A percentile compares a stretch with the other conserved stretches of the same genome.
Evolutionary conservation across 352 stramenopile species (phyloP).

Genomic region (Globisporangium middletonii): DNA sequence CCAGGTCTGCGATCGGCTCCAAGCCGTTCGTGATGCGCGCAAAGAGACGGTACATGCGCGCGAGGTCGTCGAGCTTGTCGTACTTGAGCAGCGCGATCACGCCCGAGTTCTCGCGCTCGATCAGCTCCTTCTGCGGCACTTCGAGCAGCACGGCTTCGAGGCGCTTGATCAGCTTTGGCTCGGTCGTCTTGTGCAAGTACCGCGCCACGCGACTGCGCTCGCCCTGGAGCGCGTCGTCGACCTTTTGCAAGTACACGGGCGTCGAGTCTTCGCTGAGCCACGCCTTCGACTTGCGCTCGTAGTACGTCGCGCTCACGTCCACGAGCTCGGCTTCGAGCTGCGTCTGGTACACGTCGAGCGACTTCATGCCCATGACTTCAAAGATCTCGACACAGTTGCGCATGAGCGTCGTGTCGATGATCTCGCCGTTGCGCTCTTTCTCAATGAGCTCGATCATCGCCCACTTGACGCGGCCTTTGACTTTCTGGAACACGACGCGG

Average conservation of each 20-base stretch:
- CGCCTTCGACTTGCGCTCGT: conserved; percentile 94
- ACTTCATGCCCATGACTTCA: conserved; percentile 97
- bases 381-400: conserved; percentile 97
- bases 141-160: conserved; percentile 94
- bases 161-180: conserved; percentile 93
- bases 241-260: conserved; percentile 97
- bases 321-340: conserved; percentile 95
- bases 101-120: conserved; percentile 97
- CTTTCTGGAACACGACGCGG: conserved; percentile 77
- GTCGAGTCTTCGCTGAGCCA: conserved; percentile 98
- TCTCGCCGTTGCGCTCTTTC: conserved; percentile 95
- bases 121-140: conserved; percentile 92
- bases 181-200: conserved; percentile 96
- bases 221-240: conserved; percentile 75
- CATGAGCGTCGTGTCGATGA: conserved; percentile 97
- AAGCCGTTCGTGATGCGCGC: conserved; percentile 94
- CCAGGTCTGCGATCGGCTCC: conserved; percentile 94
- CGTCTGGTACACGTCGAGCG: conserved; percentile 94
- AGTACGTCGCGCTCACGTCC: conserved; percentile 91
- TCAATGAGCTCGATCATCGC: conserved; percentile 96
- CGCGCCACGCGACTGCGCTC: conserved; percentile 87
- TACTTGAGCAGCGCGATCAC: conserved; percentile 95
- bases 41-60: conserved; percentile 98
- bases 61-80: conserved; percentile 96
- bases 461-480: conserved; percentile 77